Conservation (phyloP, 2,329 filamentous ascomycete species). For the Stagonosporopsis vannaccii region DNA sequence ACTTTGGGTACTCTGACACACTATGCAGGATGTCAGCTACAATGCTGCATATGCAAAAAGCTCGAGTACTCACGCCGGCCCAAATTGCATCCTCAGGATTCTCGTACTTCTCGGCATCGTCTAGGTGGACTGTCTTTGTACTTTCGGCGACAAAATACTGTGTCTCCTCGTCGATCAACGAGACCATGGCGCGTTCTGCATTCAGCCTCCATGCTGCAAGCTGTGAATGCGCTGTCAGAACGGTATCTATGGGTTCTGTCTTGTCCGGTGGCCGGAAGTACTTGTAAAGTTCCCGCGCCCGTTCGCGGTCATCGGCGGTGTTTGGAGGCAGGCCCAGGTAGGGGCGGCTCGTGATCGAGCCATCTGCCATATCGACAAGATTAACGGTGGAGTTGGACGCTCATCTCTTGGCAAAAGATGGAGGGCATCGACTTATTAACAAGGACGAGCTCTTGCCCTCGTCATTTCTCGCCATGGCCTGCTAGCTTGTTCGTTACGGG, state of each 20-base stretch:
- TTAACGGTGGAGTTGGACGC: not conserved
- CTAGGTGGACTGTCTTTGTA: constrained; percentile 52
- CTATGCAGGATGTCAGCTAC: constrained; percentile 14
- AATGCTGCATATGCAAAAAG: no score
- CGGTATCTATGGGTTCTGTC: constrained; percentile 35
- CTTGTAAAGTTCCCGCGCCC: constrained; percentile 39
- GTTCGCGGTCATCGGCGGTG: constrained; percentile 14
- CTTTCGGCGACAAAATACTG: constrained; percentile 62
- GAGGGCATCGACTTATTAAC: constrained; percentile 1
- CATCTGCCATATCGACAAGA: constrained; percentile 1
- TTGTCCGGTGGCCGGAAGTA: constrained; percentile 32
- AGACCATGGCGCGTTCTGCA: constrained; percentile 48
- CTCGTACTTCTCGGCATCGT: constrained; percentile 44
- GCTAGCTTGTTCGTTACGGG: not conserved
- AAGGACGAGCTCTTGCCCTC: not conserved
- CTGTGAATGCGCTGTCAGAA: constrained; percentile 47
- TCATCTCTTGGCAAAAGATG: not conserved
- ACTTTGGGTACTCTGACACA: constrained; percentile 45
- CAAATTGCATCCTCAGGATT: constrained; percentile 42
- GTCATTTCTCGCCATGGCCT: not conserved
- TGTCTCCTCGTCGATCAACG: constrained; percentile 57
- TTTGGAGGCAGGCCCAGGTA: constrained; percentile 8
- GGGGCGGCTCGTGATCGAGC: constrained; percentile 1
- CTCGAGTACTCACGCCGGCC: constrained; percentile 37
- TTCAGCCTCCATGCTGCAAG: constrained; percentile 48